Evolutionary conservation across 2,329 filamentous ascomycete genomes (phyloP), one percentile per base, ranked within the genome.

Genomic region (Diaporthe humulicola): DNA sequence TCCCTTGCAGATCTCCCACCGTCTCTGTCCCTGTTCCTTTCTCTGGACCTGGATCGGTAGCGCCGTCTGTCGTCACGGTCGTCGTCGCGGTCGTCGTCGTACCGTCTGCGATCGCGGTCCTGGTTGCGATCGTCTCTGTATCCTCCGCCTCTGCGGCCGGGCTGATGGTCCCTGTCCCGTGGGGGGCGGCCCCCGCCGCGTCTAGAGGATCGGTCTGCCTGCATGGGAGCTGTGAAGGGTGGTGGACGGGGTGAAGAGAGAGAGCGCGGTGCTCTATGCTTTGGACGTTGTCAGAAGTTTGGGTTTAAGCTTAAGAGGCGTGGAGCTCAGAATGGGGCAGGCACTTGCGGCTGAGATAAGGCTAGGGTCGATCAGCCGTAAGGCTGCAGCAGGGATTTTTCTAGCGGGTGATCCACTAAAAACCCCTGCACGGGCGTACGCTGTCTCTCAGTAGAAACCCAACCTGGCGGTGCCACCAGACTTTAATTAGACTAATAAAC

Each of bases 71-170:
- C 74, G 64, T 79, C 77, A n/a, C 75, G 74, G 71, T 84, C 81
- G 77, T 83, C 84, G 40, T 85, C 83, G 7, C 57, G 42, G 14
- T 77, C 74, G 8, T 78, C 80, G 12, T 77, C 73, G 15, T 78
- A 79, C n/a, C 82, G 79, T 38, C 80, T 77, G 25, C 77, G 76
- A 25, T 87, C 86, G 72, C 85, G 81, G 77, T 80, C 75, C 48
- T 78, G 75, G 19, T 87, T 85, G 72, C 85, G 81, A 76, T 80
- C 75, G 56, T 78, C 77, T 70, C 84, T 79, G 45, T 81, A 74
- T 58, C 74, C 67, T 57, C 54, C 69, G 38, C 69, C 69, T 66
- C 81, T 79, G 67, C 85, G 81, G 74, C 86, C 80, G 81, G 70
- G 8, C 38, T 50, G 57, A 25, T 28, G 30, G 30, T 72, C 70